Evolutionary conservation across 768 basidiomycete species (phyloP).

Genomic region (Boletellus ananas): DNA sequence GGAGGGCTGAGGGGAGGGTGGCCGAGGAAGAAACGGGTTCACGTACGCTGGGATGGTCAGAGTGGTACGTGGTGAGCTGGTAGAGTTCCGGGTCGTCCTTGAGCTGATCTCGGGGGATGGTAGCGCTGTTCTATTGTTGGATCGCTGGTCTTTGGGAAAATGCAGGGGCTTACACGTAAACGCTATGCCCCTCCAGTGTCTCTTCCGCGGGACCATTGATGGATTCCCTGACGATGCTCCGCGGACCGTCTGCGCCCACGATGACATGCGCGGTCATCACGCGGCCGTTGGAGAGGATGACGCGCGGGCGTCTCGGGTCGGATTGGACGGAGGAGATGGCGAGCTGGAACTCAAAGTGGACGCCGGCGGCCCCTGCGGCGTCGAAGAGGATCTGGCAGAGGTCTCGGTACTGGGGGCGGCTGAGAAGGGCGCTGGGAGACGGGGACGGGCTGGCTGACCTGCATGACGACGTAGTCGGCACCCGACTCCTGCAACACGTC

Average conservation of each 20-base stretch:
- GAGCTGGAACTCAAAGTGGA: constrained; percentile 44
- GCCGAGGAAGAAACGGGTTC: not conserved
- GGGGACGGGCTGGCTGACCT: constrained; percentile 31
- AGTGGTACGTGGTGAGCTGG: constrained; percentile 23
- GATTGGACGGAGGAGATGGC: constrained; percentile 34
- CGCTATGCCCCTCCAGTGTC: constrained; percentile 30
- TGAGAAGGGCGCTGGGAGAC: not conserved
- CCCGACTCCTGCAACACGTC: constrained; percentile 49
- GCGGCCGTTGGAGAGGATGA: constrained; percentile 43
- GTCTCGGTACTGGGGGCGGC: constrained; percentile 45
- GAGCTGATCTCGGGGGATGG: constrained; percentile 41
- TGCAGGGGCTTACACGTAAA: constrained; percentile 42
- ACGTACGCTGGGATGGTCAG: constrained; percentile 24
- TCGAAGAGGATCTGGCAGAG: constrained; percentile 48
- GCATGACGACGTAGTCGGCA: constrained; percentile 51
- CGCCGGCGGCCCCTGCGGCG: constrained; percentile 47
- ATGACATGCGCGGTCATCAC: constrained; percentile 49
- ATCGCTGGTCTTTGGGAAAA: not conserved
- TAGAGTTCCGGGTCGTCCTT: constrained; percentile 43
- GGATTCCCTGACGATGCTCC: constrained; percentile 39
- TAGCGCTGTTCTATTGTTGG: constrained; percentile 30
- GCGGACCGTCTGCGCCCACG: constrained; percentile 60
- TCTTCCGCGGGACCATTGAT: constrained; percentile 32
- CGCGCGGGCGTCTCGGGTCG: constrained; percentile 26
- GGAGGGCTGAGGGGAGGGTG: not conserved